phyloP scores from a whole-genome alignment of 164 flowering plant species.

The Vitis riparia region DNA sequence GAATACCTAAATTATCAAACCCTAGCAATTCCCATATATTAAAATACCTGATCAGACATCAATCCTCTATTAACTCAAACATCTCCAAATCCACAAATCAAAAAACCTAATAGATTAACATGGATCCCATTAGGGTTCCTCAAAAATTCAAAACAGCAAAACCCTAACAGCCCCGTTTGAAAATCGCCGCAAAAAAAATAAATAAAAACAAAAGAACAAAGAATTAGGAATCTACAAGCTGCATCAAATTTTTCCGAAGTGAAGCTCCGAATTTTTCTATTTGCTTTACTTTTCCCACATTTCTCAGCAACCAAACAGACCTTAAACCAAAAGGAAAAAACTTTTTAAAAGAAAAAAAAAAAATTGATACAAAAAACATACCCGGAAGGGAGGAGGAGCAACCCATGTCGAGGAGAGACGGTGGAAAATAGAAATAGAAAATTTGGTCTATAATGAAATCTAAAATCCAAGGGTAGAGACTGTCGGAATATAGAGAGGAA shows the following conservation, averaged over 20 bases:
- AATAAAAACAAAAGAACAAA: too few relatives aligned
- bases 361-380: neutral
- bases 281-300: too few relatives aligned
- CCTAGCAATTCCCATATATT: neutral
- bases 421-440: neutral
- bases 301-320: neutral
- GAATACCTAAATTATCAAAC: neutral
- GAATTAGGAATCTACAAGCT: too few relatives aligned
- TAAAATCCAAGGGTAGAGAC: too few relatives aligned
- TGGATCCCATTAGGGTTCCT: too few relatives aligned
- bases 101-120: neutral
- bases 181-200: too few relatives aligned
- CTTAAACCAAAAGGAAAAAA: neutral
- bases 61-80: neutral
- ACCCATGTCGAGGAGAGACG: conserved; percentile 27
- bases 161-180: too few relatives aligned
- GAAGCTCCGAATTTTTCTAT: too few relatives aligned
- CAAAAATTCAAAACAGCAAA: too few relatives aligned
- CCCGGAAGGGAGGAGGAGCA: conserved; percentile 49
- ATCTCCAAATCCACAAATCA: neutral
- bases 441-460: too few relatives aligned
- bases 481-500: too few relatives aligned
- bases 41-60: neutral
- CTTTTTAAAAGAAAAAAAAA: neutral
- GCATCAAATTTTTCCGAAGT: too few relatives aligned